A percentile compares a stretch with the other conserved stretches of the same genome.
These are phyloP conservation scores for Candida yuanshanica DNA, from an alignment of 805 yeast species.

Conservation along the genomic window DNA sequence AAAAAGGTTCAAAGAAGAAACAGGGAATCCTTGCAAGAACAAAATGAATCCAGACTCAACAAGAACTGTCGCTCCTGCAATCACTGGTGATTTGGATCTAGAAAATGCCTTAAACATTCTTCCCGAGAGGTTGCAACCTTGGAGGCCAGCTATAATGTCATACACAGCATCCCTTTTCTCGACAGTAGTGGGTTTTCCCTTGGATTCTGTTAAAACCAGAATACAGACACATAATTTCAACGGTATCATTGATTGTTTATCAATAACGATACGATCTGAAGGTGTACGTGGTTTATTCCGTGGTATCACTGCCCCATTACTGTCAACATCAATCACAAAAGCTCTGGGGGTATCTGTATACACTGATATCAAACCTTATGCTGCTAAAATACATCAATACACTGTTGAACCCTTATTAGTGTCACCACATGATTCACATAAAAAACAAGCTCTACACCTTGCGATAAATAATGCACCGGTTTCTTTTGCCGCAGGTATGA, in stretches of 20 bases:
- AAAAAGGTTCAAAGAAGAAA: no score
- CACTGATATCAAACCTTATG: constrained; percentile 45
- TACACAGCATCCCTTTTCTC: constrained; percentile 58
- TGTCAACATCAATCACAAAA: constrained; percentile 59
- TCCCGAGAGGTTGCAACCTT: constrained; percentile 45
- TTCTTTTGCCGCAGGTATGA: constrained; percentile 50
- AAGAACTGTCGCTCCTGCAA: constrained; percentile 39
- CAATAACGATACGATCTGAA: constrained; percentile 48
- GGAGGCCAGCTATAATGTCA: constrained; percentile 54
- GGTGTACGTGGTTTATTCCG: constrained; percentile 69
- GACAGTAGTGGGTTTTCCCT: constrained; percentile 72
- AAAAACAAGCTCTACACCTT: constrained; percentile 6
- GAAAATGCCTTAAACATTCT: constrained; percentile 41
- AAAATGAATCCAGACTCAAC: constrained; percentile 10
- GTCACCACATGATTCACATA: constrained; percentile 7
- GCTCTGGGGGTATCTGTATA: constrained; percentile 63
- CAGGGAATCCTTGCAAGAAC: no score
- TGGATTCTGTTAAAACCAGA: constrained; percentile 82
- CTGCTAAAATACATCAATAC: constrained; percentile 18
- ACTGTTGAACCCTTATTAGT: constrained; percentile 14
- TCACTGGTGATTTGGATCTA: constrained; percentile 48
- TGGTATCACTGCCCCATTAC: constrained; percentile 69
- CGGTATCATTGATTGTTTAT: constrained; percentile 51
- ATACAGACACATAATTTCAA: constrained; percentile 72
- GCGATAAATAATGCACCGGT: constrained; percentile 39